Evolutionary conservation across 106 monocot species (phyloP), one percentile per base, ranked within the genome.

Genomic region (Gastrodia elata): DNA sequence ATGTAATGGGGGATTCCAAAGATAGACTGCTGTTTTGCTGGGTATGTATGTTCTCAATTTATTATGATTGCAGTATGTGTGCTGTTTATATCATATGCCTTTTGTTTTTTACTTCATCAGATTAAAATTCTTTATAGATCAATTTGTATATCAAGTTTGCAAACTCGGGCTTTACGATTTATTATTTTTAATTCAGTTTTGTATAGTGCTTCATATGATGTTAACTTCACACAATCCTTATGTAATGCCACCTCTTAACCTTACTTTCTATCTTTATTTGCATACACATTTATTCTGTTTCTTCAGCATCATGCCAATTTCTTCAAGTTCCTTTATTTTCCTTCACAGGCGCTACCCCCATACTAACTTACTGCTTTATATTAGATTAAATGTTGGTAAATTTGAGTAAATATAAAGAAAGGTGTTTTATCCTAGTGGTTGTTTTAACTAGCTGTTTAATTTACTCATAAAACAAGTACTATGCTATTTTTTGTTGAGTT

Each of bases 1-100:
- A 59, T 71, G 73, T 94, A 71, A 77, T 94, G 81, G 75, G 83
- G 41, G 75, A 83, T 72, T 38, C 52, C 72, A 91, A 81, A 73
- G 75, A 83, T 26, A 72, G 77, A 4, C 73, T 94, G 1, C 68
- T 88, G 24, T 94, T 94, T 79, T 91, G 84, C 78, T 94, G 94
- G 94, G 94, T 90, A 85, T 84, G 81, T 80, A 32, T 36, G 65
- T 36, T 18, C 18, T 67, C 36, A 36, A 36, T 35, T 35, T 37
- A 38, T 67, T 38, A 67, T 67, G 67, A 67, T 27, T 37, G 18
- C 8, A 38, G 36, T 20, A 38, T 18, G 67, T 67, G 37, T 38
- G 38, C 1, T 67, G 4, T 20, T 37, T 67, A 20, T 38, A n/a
- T 36, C 3, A 6, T 36, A 67, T 67, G 67, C 67, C 37, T 67